A percentile compares a stretch with the other conserved stretches of the same genome.
Conservation (phyloP, 2,329 filamentous ascomycete genomes). For the Aspergillus quadricinctus region DNA sequence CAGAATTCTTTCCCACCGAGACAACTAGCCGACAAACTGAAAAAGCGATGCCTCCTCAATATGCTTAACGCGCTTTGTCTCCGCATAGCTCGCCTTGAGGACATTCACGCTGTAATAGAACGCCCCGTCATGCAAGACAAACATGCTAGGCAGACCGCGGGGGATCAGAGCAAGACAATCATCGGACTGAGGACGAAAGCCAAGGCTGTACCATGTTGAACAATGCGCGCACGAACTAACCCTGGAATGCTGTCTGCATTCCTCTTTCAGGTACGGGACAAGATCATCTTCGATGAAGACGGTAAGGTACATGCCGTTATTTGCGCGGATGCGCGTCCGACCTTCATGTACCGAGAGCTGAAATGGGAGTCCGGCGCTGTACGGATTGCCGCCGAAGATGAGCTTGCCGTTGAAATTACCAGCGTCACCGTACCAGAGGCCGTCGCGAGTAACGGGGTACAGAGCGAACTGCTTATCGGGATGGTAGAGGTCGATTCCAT, state of each 20-base stretch:
- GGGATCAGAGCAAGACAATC: neutral
- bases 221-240: neutral
- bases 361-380: too few relatives aligned
- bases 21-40: neutral
- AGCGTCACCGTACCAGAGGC: too few relatives aligned
- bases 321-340: neutral
- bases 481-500: too few relatives aligned
- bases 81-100: neutral
- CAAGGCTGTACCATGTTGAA: neutral
- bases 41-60: neutral
- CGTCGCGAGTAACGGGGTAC: too few relatives aligned
- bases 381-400: too few relatives aligned
- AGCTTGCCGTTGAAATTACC: too few relatives aligned
- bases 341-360: too few relatives aligned
- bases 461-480: too few relatives aligned
- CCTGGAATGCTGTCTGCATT: neutral
- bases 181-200: neutral
- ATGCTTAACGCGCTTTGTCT: neutral
- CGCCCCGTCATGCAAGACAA: neutral
- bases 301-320: neutral
- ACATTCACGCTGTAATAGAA: neutral
- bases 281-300: neutral
- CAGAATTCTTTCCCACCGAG: neutral
- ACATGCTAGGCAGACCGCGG: neutral
- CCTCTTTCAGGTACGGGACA: neutral